Percentiles rank a stretch among this genome's conserved stretches.
phyloP scores from a whole-genome alignment of 768 basidiomycete genomes.

The Calocera cornea region DNA sequence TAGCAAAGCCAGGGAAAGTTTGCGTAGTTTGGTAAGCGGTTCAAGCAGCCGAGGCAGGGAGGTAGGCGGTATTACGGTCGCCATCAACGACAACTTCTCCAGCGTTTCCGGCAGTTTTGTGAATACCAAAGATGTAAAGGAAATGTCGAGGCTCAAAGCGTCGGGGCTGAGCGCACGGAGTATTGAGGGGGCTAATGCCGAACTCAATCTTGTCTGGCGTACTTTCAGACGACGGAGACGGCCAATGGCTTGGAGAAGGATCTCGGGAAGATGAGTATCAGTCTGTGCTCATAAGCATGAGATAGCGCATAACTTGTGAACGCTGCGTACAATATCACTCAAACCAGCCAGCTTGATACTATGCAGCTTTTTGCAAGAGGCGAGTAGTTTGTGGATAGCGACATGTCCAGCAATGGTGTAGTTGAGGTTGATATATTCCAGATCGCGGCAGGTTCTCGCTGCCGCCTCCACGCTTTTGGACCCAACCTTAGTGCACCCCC shows the following conservation, averaged over 20 bases:
- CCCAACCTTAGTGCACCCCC: constrained; percentile 48
- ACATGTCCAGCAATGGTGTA: constrained; percentile 30
- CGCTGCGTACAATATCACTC: neutral
- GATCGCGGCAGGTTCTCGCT: constrained; percentile 29
- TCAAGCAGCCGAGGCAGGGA: constrained; percentile 33
- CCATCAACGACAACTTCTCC: constrained; percentile 53
- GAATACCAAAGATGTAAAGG: constrained; percentile 36
- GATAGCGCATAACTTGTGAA: neutral
- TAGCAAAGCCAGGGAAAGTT: constrained; percentile 45
- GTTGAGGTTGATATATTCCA: constrained; percentile 43
- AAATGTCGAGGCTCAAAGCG: constrained; percentile 37
- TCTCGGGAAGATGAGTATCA: neutral
- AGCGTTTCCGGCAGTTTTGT: constrained; percentile 19
- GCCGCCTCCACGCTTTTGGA: constrained; percentile 34
- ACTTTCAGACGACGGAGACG: neutral
- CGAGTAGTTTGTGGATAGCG: neutral
- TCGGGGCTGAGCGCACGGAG: neutral
- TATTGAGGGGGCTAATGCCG: neutral
- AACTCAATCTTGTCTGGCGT: neutral
- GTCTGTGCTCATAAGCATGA: neutral
- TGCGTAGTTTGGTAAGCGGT: constrained; percentile 32
- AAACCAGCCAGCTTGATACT: neutral
- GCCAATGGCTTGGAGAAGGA: neutral
- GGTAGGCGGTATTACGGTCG: constrained; percentile 32
- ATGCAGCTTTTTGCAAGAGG: neutral